Evolutionary conservation across 2,329 filamentous ascomycete species (phyloP).

Genomic region (Paecilomyces dactylethromorphus): DNA sequence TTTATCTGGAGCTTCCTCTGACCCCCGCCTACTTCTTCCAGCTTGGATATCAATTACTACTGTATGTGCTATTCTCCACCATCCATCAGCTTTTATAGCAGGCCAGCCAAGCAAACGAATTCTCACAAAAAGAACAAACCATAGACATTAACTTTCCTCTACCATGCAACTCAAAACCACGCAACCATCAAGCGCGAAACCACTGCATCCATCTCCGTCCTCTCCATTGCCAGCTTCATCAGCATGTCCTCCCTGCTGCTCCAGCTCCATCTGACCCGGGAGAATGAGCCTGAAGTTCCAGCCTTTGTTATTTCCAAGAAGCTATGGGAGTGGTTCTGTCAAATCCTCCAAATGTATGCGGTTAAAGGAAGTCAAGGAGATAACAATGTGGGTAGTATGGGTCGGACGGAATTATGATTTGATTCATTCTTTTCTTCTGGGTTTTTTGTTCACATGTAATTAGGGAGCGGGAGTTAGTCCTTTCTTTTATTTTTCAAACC

Average conservation of each 20-base stretch:
- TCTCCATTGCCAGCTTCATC: constrained; percentile 69
- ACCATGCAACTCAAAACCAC: constrained; percentile 70
- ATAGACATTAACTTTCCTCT: constrained; percentile 66
- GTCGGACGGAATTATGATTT: background rate
- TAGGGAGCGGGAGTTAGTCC: background rate
- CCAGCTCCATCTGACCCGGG: constrained; percentile 58
- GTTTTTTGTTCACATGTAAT: background rate
- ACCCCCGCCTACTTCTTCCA: constrained; percentile 64
- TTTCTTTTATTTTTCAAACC: background rate
- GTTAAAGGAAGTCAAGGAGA: background rate
- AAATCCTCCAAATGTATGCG: constrained; percentile 15
- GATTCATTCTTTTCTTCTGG: background rate
- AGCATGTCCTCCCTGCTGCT: constrained; percentile 64
- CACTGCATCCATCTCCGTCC: constrained; percentile 67
- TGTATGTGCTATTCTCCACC: constrained; percentile 37
- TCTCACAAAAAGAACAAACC: constrained; percentile 2
- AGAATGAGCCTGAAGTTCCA: constrained; percentile 56
- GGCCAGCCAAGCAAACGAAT: constrained; percentile 1
- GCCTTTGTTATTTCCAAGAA: constrained; percentile 45
- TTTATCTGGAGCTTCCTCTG: constrained; percentile 62
- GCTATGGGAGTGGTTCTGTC: constrained; percentile 30
- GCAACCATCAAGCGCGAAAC: constrained; percentile 76
- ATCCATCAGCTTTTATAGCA: background rate
- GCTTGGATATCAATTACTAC: constrained; percentile 74
- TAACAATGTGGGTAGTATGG: background rate